Evolutionary conservation across 805 yeast genomes (phyloP), one percentile per base, ranked within the genome.

Genomic region (Citeromyces matritensis): DNA sequence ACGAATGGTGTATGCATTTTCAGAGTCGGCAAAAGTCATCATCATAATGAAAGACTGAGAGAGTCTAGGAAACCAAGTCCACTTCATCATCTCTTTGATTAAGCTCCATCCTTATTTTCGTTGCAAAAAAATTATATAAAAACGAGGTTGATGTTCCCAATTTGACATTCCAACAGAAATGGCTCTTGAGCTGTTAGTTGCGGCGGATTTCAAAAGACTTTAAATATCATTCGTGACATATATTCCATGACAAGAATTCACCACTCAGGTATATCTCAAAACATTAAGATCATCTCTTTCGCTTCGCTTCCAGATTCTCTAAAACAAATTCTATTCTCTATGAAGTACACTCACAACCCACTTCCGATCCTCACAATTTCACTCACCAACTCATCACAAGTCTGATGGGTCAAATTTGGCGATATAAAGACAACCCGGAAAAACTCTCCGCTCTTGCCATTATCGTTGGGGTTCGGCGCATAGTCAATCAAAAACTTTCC

Each of bases 391-490:
- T 51, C 57, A 41, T 70, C 75, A 12, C 67, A 55, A 1, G 57
- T 46, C n/a, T 39, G 50, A 28, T 55, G 55, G 9, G 63, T 52
- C 3, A 72, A 62, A 12, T 50, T 57, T 2, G 94, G 91, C 32
- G 85, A 71, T 49, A 78, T 78, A 51, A 83, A 73, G 5, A 83
- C 94, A 9, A 79, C 88, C 34, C 94, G 59, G 60, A 82, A 82
- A 46, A 83, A 83, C 50, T 81, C 91, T 5, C 93, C 94, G 13
- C 61, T 54, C 21, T 56, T 55, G 29, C 65, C 65, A 2, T 51
- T 54, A 27, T 48, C 58, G 27, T 66, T 65, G 1, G 71, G 69
- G 32, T 71, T 69, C 3, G 93, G 93, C 11, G 93, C 76, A 48
- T 69, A 83, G 48, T 82, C 94, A 24, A 83, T 65, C 42, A 83